phyloP scores from a whole-genome alignment of 2,329 filamentous ascomycete species.

The Mycosphaerella arachidis region DNA sequence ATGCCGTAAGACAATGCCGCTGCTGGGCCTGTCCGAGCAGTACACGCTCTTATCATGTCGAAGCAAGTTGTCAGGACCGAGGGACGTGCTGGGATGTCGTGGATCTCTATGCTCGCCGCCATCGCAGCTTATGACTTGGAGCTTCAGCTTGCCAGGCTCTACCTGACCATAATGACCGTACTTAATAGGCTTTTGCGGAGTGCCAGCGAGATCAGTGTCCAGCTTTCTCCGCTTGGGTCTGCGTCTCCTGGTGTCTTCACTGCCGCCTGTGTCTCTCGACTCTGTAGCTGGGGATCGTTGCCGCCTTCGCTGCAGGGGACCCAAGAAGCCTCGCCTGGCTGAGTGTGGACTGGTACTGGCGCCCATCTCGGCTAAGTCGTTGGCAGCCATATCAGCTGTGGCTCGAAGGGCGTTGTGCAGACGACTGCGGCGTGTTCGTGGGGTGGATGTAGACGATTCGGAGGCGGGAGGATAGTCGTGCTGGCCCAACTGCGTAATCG shows the following conservation, averaged over 20 bases:
- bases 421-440: slow-evolving; percentile 29
- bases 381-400: slow-evolving; percentile 31
- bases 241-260: slow-evolving; percentile 15
- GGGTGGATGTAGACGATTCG: slow-evolving; percentile 24
- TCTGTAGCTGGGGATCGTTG: slow-evolving; percentile 21
- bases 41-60: slow-evolving; percentile 80
- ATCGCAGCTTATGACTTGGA: slow-evolving; percentile 89
- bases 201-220: slow-evolving; percentile 27
- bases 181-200: slow-evolving; percentile 49
- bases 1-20: slow-evolving; percentile 81
- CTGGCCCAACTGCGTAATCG: slow-evolving; percentile 30
- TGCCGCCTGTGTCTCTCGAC: slow-evolving; percentile 13
- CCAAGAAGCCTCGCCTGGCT: slow-evolving; percentile 9
- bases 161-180: slow-evolving; percentile 88
- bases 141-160: slow-evolving; percentile 71
- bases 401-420: slow-evolving; percentile 34
- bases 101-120: slow-evolving; percentile 63
- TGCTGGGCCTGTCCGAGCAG: slow-evolving; percentile 80
- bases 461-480: slow-evolving; percentile 46
- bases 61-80: slow-evolving; percentile 75
- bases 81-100: slow-evolving; percentile 43
- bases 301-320: slow-evolving; percentile 16
- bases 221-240: slow-evolving; percentile 38
- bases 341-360: slow-evolving; percentile 8
- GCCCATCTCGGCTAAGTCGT: slow-evolving; percentile 19